Evolutionary conservation across 805 yeast genomes (phyloP).

Genomic region (Barnettozyma sp.): DNA sequence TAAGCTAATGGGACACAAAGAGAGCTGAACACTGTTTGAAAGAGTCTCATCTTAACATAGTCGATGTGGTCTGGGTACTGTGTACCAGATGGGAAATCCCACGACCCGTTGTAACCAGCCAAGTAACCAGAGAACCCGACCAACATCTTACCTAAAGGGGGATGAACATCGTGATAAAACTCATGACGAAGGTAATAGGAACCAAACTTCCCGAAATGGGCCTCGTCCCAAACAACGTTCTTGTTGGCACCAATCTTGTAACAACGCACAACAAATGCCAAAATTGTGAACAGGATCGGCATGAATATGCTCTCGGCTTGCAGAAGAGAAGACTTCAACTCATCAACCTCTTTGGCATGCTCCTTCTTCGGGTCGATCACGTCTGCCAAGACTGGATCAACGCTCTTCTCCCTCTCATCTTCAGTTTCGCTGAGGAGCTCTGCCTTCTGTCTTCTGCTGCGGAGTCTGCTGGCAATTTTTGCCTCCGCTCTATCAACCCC

Average conservation of each 20-base stretch:
- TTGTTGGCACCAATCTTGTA: constrained; percentile 65
- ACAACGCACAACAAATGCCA: constrained; percentile 70
- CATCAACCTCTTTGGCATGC: constrained; percentile 14
- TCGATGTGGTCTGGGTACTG: constrained; percentile 71
- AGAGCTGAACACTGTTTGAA: constrained; percentile 80
- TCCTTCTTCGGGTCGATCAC: constrained; percentile 18
- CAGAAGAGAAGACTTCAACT: constrained; percentile 16
- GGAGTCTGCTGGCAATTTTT: constrained; percentile 2
- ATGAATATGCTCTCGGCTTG: constrained; percentile 34
- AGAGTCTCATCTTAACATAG: constrained; percentile 78
- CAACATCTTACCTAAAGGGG: constrained; percentile 92
- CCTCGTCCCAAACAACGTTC: constrained; percentile 94
- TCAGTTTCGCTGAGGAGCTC: too few species aligned
- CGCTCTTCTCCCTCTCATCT: background rate
- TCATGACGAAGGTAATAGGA: constrained; percentile 83
- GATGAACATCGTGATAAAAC: constrained; percentile 94
- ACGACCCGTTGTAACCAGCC: constrained; percentile 83
- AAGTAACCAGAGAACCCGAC: constrained; percentile 82
- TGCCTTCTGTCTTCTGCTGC: constrained; percentile 1
- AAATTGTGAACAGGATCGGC: constrained; percentile 58
- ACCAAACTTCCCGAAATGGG: constrained; percentile 96
- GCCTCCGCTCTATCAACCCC: constrained; percentile 1
- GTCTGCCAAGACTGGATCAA: constrained; percentile 5
- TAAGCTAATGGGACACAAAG: constrained; percentile 84
- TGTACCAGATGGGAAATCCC: constrained; percentile 81